Evolutionary conservation across 2,329 filamentous ascomycete species (phyloP), one percentile per base, ranked within the genome.

Genomic region (Ceratocystis papillata): DNA sequence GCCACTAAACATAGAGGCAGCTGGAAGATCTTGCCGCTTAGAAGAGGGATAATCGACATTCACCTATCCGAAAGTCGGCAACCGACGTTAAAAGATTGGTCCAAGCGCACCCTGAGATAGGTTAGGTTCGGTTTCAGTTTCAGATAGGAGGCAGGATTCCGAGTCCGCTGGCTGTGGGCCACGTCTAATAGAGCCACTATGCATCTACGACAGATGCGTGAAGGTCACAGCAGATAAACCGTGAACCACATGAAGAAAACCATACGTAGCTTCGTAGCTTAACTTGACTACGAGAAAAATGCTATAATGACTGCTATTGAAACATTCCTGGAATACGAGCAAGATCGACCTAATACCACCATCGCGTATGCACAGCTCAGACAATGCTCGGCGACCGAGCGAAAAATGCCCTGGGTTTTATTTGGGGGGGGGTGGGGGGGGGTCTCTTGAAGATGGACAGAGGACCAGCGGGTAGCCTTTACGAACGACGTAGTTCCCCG

Each of bases 361-460:
- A 57, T 57, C 22, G 22, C 28, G 53, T 57, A 57, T 57, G 53
- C 28, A 57, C 53, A 30, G 53, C 22, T 57, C 53, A 57, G 28
- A 30, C 28, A 30, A 7, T 17, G n/a, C 53, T 57, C 53, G 28
- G 53, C 22, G 53, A 57, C 53, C 17, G 22, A 57, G 53, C 28
- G 12, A 30, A 57, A 22, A 30, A 4, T 57, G 22, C 3, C 20
- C 53, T 28, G 17, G 5, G 22, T 17, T 28, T 17, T 30, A 28
- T 50, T 22, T 50, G 46, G 46, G 46, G 46, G n/a, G 5, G 5
- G 10, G 5, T 5, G 37, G 37, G 37, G n/a, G 22, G 15, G 37
- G 37, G 37, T 15, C 10, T 15, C 10, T 41, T 41, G 37, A 41
- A 15, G 37, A 15, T 4, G 37, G 37, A 1, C 10, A 41, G 37